These are phyloP conservation scores for Sodiomyces alkalinus DNA, from an alignment of 2,329 filamentous ascomycete genomes.

Conservation along the genomic window DNA sequence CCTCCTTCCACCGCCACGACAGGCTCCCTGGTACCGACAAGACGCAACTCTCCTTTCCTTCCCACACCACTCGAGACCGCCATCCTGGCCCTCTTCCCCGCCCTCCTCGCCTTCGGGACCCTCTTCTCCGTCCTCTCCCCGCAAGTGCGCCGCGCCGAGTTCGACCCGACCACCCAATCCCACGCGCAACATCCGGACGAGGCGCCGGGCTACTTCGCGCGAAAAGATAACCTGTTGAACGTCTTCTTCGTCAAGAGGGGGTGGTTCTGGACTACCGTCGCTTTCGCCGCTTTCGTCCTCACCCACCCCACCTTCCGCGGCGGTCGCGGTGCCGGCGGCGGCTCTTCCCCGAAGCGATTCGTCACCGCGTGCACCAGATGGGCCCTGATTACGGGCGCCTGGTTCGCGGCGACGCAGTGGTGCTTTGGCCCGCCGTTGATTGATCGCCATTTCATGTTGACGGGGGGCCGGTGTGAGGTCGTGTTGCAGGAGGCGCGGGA, in stretches of 20 bases:
- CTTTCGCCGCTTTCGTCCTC: conserved; percentile 54
- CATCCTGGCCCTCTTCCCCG: conserved; percentile 57
- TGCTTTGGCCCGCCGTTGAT: conserved; percentile 85
- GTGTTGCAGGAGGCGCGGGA: conserved; percentile 13
- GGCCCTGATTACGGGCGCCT: conserved; percentile 55
- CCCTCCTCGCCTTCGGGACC: conserved; percentile 65
- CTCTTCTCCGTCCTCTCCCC: conserved; percentile 70
- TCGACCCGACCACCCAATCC: conserved; percentile 46
- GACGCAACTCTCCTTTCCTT: conserved; percentile 41
- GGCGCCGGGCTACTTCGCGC: conserved; percentile 78
- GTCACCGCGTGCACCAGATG: conserved; percentile 53
- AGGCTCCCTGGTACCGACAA: conserved; percentile 8
- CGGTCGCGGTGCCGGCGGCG: conserved; percentile 10
- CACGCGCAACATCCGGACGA: conserved; percentile 37
- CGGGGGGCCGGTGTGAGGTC: conserved; percentile 68
- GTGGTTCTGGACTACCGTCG: conserved; percentile 77
- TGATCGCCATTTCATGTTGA: conserved; percentile 77
- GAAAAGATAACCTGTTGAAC: conserved; percentile 88
- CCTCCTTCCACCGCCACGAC: conserved; percentile 1
- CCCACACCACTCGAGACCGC: conserved; percentile 54
- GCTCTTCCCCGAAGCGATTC: conserved; percentile 19
- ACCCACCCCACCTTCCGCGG: conserved; percentile 44
- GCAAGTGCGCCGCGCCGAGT: conserved; percentile 45
- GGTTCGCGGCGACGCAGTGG: conserved; percentile 89
- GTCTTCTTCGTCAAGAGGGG: conserved; percentile 86